Base-by-base conservation (phyloP, 2,329 filamentous ascomycete species). In the Fusarium devonianum region DNA sequence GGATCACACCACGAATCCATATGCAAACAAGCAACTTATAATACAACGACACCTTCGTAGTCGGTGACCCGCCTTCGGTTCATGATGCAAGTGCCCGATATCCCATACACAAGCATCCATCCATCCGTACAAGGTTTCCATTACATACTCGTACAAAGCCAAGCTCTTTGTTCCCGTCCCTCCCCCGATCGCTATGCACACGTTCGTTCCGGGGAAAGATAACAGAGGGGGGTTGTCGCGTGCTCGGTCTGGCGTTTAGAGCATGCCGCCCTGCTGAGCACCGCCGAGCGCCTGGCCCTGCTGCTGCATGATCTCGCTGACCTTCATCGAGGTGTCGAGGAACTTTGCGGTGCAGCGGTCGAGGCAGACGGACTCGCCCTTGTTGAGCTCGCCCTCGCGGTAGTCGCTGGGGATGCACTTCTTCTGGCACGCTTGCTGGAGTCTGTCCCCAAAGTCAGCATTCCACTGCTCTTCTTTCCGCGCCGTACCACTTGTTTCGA, bases 271-370 rank as follows among this genome's bases (percentile, higher is more conserved):
- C 41, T 65, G 62, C 23, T 60, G 55, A 11, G 53, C 57, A 29
- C 77, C 81, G 52, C 85, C 83, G 67, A 83, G 83, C 56, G 83
- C 81, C 68, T 85, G 83, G 37, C 89, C 90, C 75, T 96, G 89
- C 60, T 87, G 85, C 77, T 97, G 92, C 86, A 97, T 92, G 78
- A 95, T 90, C 78, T 97, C 92, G 68, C 89, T 93, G 52, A 97
- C 90, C 81, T 97, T 97, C 80, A 96, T 86, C 74, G 96, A 96
- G 69, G 96, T 92, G 67, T 97, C 93, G 78, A 99, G 97, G 81
- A 97, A 99, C 80, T 99, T 99, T 70, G 89, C 84, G 49, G 95
- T 90, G 78, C 95, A 99, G 69, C 94, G 90, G 78, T 99, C 94
- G 65, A 99, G 86, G 79, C 95, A 99, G 66, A 99, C 94, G 64